phyloP scores from a whole-genome alignment of 805 yeast genomes.

The Cyberlindnera japonica region DNA sequence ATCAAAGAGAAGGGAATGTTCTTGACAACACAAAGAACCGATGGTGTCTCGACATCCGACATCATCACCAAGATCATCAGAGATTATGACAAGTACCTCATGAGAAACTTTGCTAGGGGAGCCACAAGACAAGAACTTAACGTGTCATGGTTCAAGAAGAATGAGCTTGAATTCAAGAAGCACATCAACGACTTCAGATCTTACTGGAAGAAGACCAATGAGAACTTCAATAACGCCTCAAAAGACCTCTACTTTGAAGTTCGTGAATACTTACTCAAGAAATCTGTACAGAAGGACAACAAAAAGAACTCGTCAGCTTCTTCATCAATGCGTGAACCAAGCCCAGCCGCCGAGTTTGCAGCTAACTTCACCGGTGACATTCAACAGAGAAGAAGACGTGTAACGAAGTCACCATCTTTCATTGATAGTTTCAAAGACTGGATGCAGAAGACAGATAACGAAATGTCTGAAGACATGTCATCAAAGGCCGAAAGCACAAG shows the following conservation, averaged over 20 bases:
- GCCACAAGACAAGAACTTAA: constrained; percentile 95
- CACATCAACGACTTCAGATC: constrained; percentile 85
- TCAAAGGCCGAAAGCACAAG: constrained; percentile 10
- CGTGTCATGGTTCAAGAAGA: constrained; percentile 96
- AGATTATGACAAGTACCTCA: constrained; percentile 93
- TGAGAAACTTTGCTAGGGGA: constrained; percentile 97
- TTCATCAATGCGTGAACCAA: constrained; percentile 2
- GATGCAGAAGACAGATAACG: constrained; percentile 31
- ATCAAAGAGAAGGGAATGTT: constrained; percentile 89
- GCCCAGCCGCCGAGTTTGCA: constrained; percentile 32
- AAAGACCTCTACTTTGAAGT: constrained; percentile 83
- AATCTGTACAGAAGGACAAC: constrained; percentile 28
- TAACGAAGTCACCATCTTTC: constrained; percentile 24
- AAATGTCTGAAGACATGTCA: constrained; percentile 10
- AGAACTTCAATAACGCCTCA: constrained; percentile 64
- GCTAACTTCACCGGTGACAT: constrained; percentile 64
- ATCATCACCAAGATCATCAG: constrained; percentile 92
- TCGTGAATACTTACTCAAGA: constrained; percentile 61
- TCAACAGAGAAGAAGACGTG: constrained; percentile 23
- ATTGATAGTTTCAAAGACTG: constrained; percentile 32
- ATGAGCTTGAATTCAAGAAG: constrained; percentile 89
- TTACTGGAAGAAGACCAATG: constrained; percentile 76
- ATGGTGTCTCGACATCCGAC: constrained; percentile 93
- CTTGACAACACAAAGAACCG: constrained; percentile 92
- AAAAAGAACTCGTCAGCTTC: constrained; percentile 15